Percentiles rank a stretch among this genome's conserved stretches.
These are phyloP conservation scores for Salix exigua DNA, from an alignment of 345 rosid species.

Conservation along the genomic window DNA sequence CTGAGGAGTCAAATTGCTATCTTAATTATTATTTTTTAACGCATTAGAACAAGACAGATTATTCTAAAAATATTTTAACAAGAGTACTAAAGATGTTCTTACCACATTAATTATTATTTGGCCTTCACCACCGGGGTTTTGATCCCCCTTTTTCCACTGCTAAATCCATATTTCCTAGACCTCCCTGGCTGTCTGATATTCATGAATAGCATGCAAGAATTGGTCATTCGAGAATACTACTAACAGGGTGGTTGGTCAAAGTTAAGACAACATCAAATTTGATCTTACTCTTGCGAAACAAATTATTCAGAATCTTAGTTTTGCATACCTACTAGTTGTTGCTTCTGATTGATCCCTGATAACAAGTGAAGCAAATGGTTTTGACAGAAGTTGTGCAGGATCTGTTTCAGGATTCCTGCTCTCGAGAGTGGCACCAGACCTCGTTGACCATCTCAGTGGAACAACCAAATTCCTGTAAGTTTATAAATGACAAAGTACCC, in stretches of 20 bases:
- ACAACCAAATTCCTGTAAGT: neutral
- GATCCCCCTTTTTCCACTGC: neutral
- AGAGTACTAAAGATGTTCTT: neutral
- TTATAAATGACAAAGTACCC: neutral
- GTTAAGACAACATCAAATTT: neutral
- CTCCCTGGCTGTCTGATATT: neutral
- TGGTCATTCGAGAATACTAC: neutral
- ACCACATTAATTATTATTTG: neutral
- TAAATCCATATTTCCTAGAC: neutral
- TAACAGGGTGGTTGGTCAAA: too few relatives aligned
- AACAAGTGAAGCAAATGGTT: neutral
- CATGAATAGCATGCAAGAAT: neutral
- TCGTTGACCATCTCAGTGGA: neutral
- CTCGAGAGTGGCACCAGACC: neutral
- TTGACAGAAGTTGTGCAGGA: neutral
- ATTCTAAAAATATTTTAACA: neutral
- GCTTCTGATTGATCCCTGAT: neutral
- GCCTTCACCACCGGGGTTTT: neutral
- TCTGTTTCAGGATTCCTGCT: neutral
- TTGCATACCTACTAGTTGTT: neutral
- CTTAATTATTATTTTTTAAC: neutral
- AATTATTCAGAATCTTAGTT: neutral
- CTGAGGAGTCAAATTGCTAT: neutral
- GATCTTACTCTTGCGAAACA: neutral
- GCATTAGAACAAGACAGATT: neutral